Base-by-base conservation (phyloP, 108 stramenopile genomes). In the Fistulifera solaris region DNA sequence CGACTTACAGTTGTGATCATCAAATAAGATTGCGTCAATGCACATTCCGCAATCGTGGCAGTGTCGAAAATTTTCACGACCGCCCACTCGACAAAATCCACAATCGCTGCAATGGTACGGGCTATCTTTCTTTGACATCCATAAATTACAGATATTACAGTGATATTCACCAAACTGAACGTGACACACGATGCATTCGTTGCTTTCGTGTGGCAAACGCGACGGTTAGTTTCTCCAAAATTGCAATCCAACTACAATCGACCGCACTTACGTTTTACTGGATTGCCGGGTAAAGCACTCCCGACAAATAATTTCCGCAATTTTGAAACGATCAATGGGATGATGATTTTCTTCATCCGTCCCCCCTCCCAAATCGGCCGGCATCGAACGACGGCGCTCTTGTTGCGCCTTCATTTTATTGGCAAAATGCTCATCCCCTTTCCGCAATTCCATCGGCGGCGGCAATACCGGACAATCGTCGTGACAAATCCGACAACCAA, bases 401-500 rank as follows among this genome's bases (percentile, higher is more conserved):
- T 62, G 64, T 27, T 62, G 61, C 8, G 40, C 22, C 38, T 65
- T 62, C 44, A 45, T 45, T 17, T 45, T 45, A 21, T 17, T 45
- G 4, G 44, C 19, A 19, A 21, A 45, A 17, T 45, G 44, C 11
- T 45, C 19, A 17, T 45, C 19, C 6, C 44, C 21, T 45, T 17
- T 45, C 11, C 50, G 17, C 50, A 23, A 16, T 26, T 61, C 28
- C 48, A 77, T 59, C 16, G 71, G 71, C n/a, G 85, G 85, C 39
- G 83, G 83, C n/a, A 91, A 65, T 35, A 67, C 67, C 2, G 81
- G 74, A 45, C 70, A 70, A 52, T 91, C 89, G 56, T 91, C 85
- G 66, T 91, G 89, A 62, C 89, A 91, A 40, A 91, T 87, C 1
- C 89, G 83, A 65, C 89, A 91, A 21, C 89, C 89, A 75, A 91